Conservation (phyloP, 139 green algal genomes). For the Coelastrella sp. region DNA sequence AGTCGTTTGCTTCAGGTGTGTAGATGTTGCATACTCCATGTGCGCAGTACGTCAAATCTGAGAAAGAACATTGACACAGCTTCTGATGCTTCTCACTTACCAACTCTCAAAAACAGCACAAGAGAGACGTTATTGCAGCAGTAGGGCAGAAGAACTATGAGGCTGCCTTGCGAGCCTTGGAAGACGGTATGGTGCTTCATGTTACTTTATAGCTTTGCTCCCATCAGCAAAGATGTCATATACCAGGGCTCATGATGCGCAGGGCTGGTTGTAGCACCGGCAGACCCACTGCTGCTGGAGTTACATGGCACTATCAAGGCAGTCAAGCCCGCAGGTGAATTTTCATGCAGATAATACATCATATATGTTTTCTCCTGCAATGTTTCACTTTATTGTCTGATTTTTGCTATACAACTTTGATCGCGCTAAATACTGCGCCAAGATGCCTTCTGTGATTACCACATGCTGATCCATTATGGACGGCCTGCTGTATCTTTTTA, state of each 20-base stretch:
- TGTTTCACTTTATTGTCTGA: too few species aligned
- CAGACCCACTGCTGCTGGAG: conserved; percentile 7
- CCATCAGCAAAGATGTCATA: too few species aligned
- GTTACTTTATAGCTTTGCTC: too few species aligned
- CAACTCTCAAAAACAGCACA: neutral
- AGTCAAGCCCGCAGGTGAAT: neutral
- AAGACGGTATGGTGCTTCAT: conserved; percentile 1
- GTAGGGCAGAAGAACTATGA: conserved; percentile 7
- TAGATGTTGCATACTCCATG: neutral
- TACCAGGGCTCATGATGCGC: too few species aligned
- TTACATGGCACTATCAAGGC: neutral
- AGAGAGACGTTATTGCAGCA: neutral
- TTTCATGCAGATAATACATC: too few species aligned
- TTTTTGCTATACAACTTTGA: too few species aligned
- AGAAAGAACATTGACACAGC: too few species aligned
- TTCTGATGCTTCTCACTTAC: neutral
- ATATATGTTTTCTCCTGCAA: too few species aligned
- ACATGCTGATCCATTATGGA: too few species aligned
- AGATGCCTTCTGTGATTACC: too few species aligned
- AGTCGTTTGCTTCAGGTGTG: neutral
- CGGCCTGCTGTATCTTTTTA: too few species aligned
- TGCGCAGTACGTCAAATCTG: neutral
- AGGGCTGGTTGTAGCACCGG: neutral
- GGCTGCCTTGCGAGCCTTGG: neutral
- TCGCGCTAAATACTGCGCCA: too few species aligned